These are phyloP conservation scores for Claviceps quebecensis DNA, from an alignment of 2,329 filamentous ascomycete genomes.

Conservation along the genomic window DNA sequence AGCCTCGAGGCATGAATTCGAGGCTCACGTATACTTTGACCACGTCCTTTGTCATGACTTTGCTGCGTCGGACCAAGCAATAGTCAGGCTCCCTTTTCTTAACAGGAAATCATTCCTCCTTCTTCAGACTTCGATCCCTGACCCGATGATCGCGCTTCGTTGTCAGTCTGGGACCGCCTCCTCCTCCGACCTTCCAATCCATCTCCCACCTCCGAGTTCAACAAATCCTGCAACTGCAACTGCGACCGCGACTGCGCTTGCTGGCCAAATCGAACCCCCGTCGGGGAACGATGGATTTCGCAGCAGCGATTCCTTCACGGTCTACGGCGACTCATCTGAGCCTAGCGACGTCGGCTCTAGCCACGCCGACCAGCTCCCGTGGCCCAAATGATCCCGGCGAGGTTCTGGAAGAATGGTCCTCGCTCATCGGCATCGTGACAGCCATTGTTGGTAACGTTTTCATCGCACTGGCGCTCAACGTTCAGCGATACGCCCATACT, in stretches of 20 bases:
- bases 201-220: background rate
- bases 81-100: background rate
- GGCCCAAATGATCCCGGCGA: conserved; percentile 25
- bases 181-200: background rate
- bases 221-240: background rate
- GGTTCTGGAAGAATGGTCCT: conserved; percentile 63
- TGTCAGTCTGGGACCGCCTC: background rate
- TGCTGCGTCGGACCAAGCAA: background rate
- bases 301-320: background rate
- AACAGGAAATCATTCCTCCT: too few species aligned
- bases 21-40: background rate
- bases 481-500: conserved; percentile 90
- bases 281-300: conserved; percentile 1
- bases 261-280: conserved; percentile 1
- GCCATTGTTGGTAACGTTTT: conserved; percentile 87
- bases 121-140: background rate
- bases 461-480: conserved; percentile 90
- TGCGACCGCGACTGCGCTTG: conserved; percentile 1
- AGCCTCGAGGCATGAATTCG: background rate
- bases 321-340: background rate
- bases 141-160: conserved; percentile 1
- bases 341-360: background rate
- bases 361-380: conserved; percentile 6
- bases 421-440: conserved; percentile 84
- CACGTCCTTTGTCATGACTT: background rate